Base-by-base conservation (phyloP, 1,284 basidiomycete species). In the Xerocomus nothofagi region DNA sequence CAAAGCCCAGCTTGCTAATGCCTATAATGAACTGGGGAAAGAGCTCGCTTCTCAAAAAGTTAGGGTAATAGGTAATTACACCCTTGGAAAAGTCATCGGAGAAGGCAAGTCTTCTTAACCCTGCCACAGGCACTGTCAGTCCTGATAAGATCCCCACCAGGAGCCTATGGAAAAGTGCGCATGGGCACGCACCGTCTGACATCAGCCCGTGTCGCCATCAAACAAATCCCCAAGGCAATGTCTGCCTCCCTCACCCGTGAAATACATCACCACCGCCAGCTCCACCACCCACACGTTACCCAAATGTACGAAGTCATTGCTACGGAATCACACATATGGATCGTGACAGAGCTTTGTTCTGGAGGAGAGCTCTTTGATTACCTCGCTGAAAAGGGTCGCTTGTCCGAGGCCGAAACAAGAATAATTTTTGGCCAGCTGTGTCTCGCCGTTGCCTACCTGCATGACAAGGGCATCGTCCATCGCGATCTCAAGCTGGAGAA, bases 281-380 rank as follows among this genome's bases (percentile, higher is more conserved):
- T 99, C 8, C 96, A 98, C 66, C 96, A 99, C 64, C 93, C 93
- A 0, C 84, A 98, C 65, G 84, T 98, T 63, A 90, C 93, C 27
- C 93, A 98, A 67, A 86, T 99, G 65, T 98, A 91, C 75, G 97
- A 99, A 71, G 93, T 99, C 63, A 91, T 98, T 63, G 96, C 95
- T 12, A 98, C 97, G 1, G 97, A 99, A 69, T 81, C 82, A 18
- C 81, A 83, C 61, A 97, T 99, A 62, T 99, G 94, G 93, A 93
- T 99, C 58, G 90, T 98, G 47, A 93, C 93, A 14, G 97, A 99
- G 67, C 84, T 99, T 30, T 99, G 97, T 69, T 88, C 86, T 26
- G 96, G 96, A 14, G 96, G 96, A 39, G 96, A 98, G 68, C 80
- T 99, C 31, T 98, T 98, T 68, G 96, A 98, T 70, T 98, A 97